These are phyloP conservation scores for Candida tetrigidarum DNA, from an alignment of 1,139 yeast species.

Conservation along the genomic window DNA sequence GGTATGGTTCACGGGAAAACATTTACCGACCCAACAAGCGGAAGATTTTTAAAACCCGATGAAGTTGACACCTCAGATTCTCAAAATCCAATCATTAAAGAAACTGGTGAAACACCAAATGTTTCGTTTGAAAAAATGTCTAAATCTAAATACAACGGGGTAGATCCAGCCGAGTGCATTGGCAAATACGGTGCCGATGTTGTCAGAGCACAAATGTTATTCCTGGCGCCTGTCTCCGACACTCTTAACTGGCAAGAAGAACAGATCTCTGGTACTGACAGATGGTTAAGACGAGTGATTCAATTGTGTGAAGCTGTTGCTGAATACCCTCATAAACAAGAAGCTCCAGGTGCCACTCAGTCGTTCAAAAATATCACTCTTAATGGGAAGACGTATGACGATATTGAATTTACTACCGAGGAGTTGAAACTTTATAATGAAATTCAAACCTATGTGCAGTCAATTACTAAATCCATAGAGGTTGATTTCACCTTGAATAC, in stretches of 20 bases:
- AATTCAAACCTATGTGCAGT: conserved; percentile 50
- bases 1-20: conserved; percentile 99
- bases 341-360: neutral
- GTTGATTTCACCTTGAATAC: conserved; percentile 74
- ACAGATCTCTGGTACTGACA: conserved; percentile 82
- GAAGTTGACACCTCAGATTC: conserved; percentile 54
- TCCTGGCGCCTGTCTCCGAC: conserved; percentile 89
- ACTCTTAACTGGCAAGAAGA: conserved; percentile 88
- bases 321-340: neutral
- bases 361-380: conserved; percentile 22
- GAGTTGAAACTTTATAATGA: conserved; percentile 66
- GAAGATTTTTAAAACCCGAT: conserved; percentile 75
- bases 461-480: conserved; percentile 63
- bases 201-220: conserved; percentile 89
- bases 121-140: conserved; percentile 91
- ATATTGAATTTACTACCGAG: conserved; percentile 32
- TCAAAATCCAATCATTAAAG: conserved; percentile 47
- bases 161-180: conserved; percentile 83
- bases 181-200: conserved; percentile 91
- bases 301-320: conserved; percentile 33
- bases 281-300: conserved; percentile 78
- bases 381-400: conserved; percentile 22
- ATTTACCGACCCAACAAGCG: conserved; percentile 68
- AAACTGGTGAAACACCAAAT: conserved; percentile 54
- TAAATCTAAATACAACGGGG: conserved; percentile 92